Evolutionary conservation across 331 rosid genomes (phyloP), one percentile per base, ranked within the genome.

Genomic region (Phaseolus coccineus): DNA sequence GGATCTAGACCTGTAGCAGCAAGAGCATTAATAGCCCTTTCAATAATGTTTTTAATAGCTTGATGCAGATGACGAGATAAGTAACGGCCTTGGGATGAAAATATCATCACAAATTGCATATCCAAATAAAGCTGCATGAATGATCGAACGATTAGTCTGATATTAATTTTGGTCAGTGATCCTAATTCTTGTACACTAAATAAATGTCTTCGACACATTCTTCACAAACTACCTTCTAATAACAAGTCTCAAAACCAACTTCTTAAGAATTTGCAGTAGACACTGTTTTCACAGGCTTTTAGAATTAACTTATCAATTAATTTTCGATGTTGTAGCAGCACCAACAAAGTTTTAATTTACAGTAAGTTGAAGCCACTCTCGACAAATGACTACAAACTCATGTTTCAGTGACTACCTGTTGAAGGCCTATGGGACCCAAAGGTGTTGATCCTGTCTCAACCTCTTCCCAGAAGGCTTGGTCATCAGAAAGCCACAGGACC

Each of bases 81-180:
- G 84, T 90, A 95, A 44, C 98, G 96, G 8, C 99, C 96, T 87
- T 93, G 98, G 55, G 97, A 89, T 51, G 98, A 50, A 84, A 95
- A 95, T 62, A 93, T 84, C 85, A 93, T 86, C 83, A 93, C 97
- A 82, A 95, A 95, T 90, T 95, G 91, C 98, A 95, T 89, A 75
- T 95, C 99, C 87, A 95, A 87, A 76, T 93, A 93, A 72, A 95
- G 89, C 98, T 94, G 91, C 91, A 79, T 7, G 69, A 42, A 48
- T 66, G 24, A 74, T 69, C 30, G 2, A 58, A 31, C 24, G 13
- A 24, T 77, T 55, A 83, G 47, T 58, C 6, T 62, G 40, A 77
- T 16, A 57, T 63, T 55, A 46, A 10, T 22, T 77, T 72, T 64
- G 14, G 46, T 73, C n/a, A 48, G 42, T 70, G 74, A 40, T 50